Conservation (phyloP, 2,329 filamentous ascomycete species). For the Lachnellula hyalina region DNA sequence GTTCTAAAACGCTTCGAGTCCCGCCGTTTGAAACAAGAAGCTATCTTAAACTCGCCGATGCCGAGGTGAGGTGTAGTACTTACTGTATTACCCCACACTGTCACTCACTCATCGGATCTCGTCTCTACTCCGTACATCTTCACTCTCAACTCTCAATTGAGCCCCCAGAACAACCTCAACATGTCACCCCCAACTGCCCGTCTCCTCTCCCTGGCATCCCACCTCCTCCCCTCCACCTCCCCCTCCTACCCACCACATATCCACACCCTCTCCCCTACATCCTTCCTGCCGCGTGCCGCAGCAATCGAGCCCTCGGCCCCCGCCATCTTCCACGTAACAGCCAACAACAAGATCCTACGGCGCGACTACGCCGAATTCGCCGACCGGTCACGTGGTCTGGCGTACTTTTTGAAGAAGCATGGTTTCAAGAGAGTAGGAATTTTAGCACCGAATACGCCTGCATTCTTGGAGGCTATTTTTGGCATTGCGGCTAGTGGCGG, state of each 20-base stretch:
- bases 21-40: no score
- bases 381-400: conserved; percentile 79
- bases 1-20: no score
- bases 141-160: background rate
- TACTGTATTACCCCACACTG: background rate
- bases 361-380: conserved; percentile 78
- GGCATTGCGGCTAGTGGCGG: conserved; percentile 78
- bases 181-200: conserved; percentile 64
- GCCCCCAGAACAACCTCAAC: conserved; percentile 15
- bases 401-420: conserved; percentile 78
- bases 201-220: conserved; percentile 52
- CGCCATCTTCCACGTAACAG: conserved; percentile 80
- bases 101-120: no score
- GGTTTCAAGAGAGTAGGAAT: conserved; percentile 75
- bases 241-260: conserved; percentile 47
- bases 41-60: no score
- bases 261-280: conserved; percentile 79
- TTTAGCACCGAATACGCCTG: conserved; percentile 86
- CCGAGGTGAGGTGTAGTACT: no score
- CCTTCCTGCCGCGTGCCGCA: conserved; percentile 80
- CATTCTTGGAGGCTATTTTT: conserved; percentile 86
- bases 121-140: no score
- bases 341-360: conserved; percentile 67
- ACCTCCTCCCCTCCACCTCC: conserved; percentile 38
- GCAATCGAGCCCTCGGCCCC: conserved; percentile 80